Conservation (phyloP, 2,329 filamentous ascomycete species). For the Venturia oleaginea region DNA sequence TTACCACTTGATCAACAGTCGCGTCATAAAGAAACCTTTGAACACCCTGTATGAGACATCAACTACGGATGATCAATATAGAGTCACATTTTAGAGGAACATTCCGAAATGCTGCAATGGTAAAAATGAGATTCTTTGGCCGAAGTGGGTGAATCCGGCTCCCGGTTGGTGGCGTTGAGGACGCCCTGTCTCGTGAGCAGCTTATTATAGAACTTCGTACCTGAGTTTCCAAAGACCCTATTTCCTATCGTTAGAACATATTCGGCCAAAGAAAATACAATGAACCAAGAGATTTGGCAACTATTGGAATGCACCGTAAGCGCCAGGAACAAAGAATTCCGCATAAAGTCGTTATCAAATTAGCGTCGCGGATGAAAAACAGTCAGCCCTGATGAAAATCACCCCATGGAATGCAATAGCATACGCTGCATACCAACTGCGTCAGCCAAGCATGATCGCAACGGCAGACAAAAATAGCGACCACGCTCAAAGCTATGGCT, state of each 20-base stretch:
- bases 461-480: background rate
- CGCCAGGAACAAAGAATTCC: background rate
- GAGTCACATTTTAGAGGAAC: background rate
- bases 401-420: background rate
- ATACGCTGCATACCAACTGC: background rate
- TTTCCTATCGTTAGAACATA: background rate
- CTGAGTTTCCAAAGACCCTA: background rate
- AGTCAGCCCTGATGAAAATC: background rate
- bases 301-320: background rate
- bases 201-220: background rate
- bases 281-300: background rate
- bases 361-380: background rate
- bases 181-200: background rate
- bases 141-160: background rate
- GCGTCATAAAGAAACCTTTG: background rate
- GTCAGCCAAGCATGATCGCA: background rate
- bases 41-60: background rate
- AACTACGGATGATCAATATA: background rate
- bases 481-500: background rate
- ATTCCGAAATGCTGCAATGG: constrained; percentile 2
- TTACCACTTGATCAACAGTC: background rate
- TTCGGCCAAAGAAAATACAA: background rate
- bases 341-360: background rate
- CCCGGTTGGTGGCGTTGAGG: background rate
- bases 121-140: constrained; percentile 3